These are phyloP conservation scores for Hygrophorus pudorinus DNA, from an alignment of 768 basidiomycete genomes.

Conservation along the genomic window DNA sequence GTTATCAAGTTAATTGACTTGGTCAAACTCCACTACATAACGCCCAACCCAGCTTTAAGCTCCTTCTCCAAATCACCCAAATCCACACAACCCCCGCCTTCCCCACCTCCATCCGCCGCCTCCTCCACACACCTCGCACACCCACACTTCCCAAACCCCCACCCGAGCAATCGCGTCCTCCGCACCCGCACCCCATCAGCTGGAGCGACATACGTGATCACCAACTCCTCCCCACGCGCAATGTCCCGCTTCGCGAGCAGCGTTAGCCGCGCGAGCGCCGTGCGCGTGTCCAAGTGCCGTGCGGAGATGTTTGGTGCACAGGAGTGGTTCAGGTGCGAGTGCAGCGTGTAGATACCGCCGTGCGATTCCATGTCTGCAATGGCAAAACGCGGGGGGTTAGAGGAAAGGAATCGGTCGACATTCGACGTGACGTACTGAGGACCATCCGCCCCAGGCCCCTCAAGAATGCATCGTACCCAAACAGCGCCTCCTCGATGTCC, in stretches of 20 bases:
- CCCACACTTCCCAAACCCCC: conserved; percentile 66
- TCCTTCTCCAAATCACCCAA: conserved; percentile 40
- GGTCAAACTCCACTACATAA: too few relatives aligned
- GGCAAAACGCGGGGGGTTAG: not conserved
- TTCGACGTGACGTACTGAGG: conserved; percentile 45
- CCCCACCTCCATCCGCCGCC: conserved; percentile 16
- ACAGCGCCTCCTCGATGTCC: conserved; percentile 47
- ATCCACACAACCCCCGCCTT: conserved; percentile 1
- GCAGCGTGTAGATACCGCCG: conserved; percentile 77
- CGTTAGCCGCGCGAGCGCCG: conserved; percentile 64
- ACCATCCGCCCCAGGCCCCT: conserved; percentile 68
- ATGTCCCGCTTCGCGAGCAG: conserved; percentile 60
- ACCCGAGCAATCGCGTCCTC: conserved; percentile 45
- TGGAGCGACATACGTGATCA: conserved; percentile 74
- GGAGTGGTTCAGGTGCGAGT: conserved; percentile 82
- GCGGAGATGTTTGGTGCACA: conserved; percentile 76
- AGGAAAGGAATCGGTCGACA: not conserved
- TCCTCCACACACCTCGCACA: conserved; percentile 66
- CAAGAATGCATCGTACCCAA: conserved; percentile 66
- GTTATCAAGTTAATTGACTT: too few relatives aligned
- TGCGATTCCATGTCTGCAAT: conserved; percentile 68
- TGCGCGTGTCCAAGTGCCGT: conserved; percentile 63
- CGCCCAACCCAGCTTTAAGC: conserved; percentile 55
- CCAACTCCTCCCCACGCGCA: conserved; percentile 60
- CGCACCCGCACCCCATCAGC: conserved; percentile 36